Conservation (phyloP, 2,329 filamentous ascomycete genomes). For the Calonectria ilicicola region DNA sequence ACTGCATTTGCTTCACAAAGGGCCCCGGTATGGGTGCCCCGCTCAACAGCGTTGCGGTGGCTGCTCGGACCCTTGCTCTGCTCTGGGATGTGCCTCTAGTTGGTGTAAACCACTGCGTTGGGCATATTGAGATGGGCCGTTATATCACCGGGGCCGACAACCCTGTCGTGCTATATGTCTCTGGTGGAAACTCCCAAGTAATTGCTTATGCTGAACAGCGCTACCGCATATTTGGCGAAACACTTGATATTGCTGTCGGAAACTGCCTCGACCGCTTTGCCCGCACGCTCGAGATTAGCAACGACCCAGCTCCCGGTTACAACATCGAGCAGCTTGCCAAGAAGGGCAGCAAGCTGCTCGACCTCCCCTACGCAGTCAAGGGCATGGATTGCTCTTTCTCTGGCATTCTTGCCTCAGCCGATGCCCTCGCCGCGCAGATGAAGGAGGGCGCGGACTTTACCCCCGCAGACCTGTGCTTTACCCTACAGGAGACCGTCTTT, state of each 20-base stretch:
- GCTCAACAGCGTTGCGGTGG: conserved; percentile 86
- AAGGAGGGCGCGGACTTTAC: conserved; percentile 71
- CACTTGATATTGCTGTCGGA: conserved; percentile 95
- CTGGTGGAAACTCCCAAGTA: conserved; percentile 96
- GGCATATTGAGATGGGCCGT: conserved; percentile 98
- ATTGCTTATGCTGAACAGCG: conserved; percentile 95
- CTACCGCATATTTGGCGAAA: conserved; percentile 98
- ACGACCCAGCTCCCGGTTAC: conserved; percentile 96
- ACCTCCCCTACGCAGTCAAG: conserved; percentile 95
- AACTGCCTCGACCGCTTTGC: conserved; percentile 98
- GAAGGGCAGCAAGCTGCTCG: conserved; percentile 79
- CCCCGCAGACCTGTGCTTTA: conserved; percentile 90
- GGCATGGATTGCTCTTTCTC: conserved; percentile 99
- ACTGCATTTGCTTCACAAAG: conserved; percentile 95
- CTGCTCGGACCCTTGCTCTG: conserved; percentile 82
- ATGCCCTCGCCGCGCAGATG: conserved; percentile 81
- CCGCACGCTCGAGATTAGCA: conserved; percentile 88
- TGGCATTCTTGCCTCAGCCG: conserved; percentile 87
- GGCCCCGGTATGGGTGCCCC: conserved; percentile 98
- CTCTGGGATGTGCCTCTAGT: conserved; percentile 92
- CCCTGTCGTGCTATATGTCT: conserved; percentile 95
- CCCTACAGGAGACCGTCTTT: conserved; percentile 93
- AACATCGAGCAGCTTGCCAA: conserved; percentile 96
- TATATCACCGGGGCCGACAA: conserved; percentile 91
- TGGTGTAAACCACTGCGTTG: conserved; percentile 97